Percentiles rank a stretch among this genome's conserved stretches.
phyloP scores from a whole-genome alignment of 495 filamentous ascomycete species.

The Xylaria acuta region DNA sequence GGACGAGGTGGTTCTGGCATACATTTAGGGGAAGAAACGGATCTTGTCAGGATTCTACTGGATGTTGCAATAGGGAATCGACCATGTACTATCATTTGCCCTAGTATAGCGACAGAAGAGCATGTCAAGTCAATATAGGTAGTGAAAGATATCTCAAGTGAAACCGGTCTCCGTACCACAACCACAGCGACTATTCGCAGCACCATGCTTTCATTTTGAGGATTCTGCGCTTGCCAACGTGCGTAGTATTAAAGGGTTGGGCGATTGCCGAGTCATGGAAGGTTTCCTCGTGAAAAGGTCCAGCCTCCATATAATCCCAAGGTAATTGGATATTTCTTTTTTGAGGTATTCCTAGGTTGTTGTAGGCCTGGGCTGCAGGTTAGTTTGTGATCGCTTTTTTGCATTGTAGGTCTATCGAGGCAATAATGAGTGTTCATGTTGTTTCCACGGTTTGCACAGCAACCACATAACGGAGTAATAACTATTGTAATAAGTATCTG shows the following conservation, averaged over 20 bases:
- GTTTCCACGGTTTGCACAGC: not conserved
- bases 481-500: not conserved
- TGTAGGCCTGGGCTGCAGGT: not conserved
- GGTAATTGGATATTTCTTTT: not conserved
- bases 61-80: not conserved
- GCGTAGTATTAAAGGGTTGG: not conserved
- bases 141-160: not conserved
- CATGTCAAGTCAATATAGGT: not conserved
- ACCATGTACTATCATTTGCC: not conserved
- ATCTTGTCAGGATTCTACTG: constrained; percentile 1
- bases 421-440: not conserved
- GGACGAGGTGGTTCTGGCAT: not conserved
- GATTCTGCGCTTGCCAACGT: not conserved
- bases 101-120: not conserved
- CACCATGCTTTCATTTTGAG: not conserved
- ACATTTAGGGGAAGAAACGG: not conserved
- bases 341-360: not conserved
- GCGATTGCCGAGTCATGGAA: not conserved
- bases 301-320: not conserved
- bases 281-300: not conserved
- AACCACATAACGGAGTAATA: not conserved
- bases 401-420: not conserved
- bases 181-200: not conserved
- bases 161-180: not conserved
- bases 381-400: not conserved